Evolutionary conservation across 129 eudicot genomes (phyloP).

Genomic region (Logfia minima): DNA sequence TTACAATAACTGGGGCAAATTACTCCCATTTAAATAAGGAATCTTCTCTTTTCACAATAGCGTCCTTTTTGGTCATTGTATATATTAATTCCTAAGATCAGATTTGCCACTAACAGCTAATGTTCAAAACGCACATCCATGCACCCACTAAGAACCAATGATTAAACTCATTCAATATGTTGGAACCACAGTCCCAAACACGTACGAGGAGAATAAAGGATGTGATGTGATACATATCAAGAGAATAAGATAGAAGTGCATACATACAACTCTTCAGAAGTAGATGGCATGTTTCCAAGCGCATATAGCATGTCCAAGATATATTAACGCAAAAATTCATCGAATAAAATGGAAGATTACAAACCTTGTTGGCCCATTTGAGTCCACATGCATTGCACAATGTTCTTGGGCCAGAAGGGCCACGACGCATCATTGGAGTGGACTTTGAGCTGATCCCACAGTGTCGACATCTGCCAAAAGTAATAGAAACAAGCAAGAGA

Average conservation of each 20-base stretch:
- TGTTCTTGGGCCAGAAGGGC: conserved; percentile 95
- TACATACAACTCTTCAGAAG: neutral
- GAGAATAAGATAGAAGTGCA: neutral
- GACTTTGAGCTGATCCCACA: conserved; percentile 92
- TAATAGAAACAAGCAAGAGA: conserved; percentile 26
- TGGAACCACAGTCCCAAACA: conserved; percentile 1
- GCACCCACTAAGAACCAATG: neutral
- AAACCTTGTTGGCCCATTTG: conserved; percentile 96
- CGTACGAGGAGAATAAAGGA: neutral
- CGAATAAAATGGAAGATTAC: neutral
- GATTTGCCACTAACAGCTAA: neutral
- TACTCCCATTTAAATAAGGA: neutral
- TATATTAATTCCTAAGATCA: neutral
- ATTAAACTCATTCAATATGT: conserved; percentile 4
- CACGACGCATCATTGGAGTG: conserved; percentile 99
- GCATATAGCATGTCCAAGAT: neutral
- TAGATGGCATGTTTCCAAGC: conserved; percentile 13
- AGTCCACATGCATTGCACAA: conserved; percentile 98
- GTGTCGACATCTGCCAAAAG: conserved; percentile 68
- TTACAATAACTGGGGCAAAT: neutral
- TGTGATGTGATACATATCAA: neutral
- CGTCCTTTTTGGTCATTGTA: neutral
- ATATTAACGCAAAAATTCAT: neutral
- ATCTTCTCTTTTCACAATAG: neutral
- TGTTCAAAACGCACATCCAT: neutral